Percentiles rank a stretch among this genome's conserved stretches.
Evolutionary conservation across 805 yeast genomes (phyloP).

Genomic region (Schwanniomyces sp.): DNA sequence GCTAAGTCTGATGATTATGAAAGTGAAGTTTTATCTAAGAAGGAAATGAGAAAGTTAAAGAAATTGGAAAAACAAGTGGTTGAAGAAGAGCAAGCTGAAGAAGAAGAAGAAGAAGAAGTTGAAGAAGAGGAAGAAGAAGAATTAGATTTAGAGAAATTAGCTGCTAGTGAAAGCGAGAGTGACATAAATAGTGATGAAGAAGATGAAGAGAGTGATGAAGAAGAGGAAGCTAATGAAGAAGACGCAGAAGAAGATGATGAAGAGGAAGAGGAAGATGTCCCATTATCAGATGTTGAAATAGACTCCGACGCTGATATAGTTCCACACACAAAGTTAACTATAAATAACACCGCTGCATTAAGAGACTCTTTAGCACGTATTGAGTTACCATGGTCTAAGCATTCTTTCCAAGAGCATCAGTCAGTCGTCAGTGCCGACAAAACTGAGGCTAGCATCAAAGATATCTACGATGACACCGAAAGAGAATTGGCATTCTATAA

Average conservation of each 20-base stretch:
- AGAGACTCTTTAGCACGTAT: conserved; percentile 67
- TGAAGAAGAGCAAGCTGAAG: conserved; percentile 26
- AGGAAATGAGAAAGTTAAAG: conserved; percentile 61
- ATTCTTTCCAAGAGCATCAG: conserved; percentile 83
- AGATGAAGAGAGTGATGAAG: conserved; percentile 32
- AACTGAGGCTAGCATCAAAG: conserved; percentile 69
- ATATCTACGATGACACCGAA: conserved; percentile 92
- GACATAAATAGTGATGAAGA: conserved; percentile 30
- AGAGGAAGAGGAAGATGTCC: conserved; percentile 73
- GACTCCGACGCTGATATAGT: conserved; percentile 95
- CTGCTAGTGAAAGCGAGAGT: conserved; percentile 54
- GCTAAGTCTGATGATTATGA: conserved; percentile 38
- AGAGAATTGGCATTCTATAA: conserved; percentile 94
- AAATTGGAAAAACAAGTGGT: conserved; percentile 31
- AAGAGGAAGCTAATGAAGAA: conserved; percentile 49
- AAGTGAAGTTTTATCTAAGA: conserved; percentile 56
- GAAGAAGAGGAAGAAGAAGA: conserved; percentile 39
- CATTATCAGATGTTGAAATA: conserved; percentile 86
- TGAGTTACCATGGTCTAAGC: conserved; percentile 61
- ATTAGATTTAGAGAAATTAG: conserved; percentile 53
- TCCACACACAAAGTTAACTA: conserved; percentile 85
- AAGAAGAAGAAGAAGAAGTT: conserved; percentile 36
- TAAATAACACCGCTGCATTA: conserved; percentile 85
- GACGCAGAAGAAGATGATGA: conserved; percentile 59
- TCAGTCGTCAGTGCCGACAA: conserved; percentile 59